Percentiles rank a stretch among this genome's conserved stretches.
These are phyloP conservation scores for Corynascus novoguineensis DNA, from an alignment of 495 filamentous ascomycete species.

Conservation along the genomic window DNA sequence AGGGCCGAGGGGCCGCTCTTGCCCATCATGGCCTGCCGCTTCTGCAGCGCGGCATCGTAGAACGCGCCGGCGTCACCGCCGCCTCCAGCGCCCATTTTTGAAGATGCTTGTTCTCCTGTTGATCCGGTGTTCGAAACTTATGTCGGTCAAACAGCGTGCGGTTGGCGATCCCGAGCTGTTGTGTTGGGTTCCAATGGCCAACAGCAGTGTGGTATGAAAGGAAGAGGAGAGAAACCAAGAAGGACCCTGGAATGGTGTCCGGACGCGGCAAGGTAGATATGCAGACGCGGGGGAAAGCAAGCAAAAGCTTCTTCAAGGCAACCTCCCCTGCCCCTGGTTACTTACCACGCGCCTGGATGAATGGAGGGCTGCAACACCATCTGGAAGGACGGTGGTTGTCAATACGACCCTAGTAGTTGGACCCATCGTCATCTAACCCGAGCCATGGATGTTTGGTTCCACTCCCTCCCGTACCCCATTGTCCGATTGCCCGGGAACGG, in stretches of 20 bases:
- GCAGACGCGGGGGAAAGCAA: constrained; percentile 1
- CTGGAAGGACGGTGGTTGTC: neutral
- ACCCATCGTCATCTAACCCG: neutral
- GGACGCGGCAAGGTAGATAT: constrained; percentile 1
- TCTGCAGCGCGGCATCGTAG: constrained; percentile 59
- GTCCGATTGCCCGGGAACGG: constrained; percentile 18
- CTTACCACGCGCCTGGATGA: constrained; percentile 9
- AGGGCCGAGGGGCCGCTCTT: constrained; percentile 58
- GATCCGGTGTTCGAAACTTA: neutral
- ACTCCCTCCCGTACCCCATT: constrained; percentile 3
- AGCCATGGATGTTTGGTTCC: neutral
- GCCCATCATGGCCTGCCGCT: constrained; percentile 60
- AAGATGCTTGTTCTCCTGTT: neutral
- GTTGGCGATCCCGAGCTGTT: neutral
- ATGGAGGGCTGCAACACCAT: constrained; percentile 10
- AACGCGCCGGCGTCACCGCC: constrained; percentile 35
- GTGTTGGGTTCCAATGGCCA: neutral
- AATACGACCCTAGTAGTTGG: constrained; percentile 3
- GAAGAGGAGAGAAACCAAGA: neutral
- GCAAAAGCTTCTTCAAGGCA: neutral
- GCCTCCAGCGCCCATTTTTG: constrained; percentile 33
- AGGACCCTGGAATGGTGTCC: neutral
- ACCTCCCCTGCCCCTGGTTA: neutral
- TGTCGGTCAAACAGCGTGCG: neutral
- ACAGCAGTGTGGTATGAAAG: neutral